A percentile compares a stretch with the other conserved stretches of the same genome.
phyloP scores from a whole-genome alignment of 208 protist genomes.

The Leishmania tarentolae region DNA sequence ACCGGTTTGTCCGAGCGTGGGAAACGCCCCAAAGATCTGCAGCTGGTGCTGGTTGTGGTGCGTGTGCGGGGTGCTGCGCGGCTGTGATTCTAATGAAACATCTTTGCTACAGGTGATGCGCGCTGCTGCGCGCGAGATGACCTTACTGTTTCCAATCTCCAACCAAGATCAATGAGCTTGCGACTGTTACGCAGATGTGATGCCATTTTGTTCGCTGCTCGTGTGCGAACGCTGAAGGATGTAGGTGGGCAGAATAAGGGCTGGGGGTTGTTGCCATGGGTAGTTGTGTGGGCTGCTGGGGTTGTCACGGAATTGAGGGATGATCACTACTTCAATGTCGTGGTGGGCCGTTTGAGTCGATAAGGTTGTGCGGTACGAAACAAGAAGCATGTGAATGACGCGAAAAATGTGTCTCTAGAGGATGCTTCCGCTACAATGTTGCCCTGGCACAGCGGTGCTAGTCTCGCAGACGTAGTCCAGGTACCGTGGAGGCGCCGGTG shows the following conservation, averaged over 20 bases:
- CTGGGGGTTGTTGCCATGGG: no score
- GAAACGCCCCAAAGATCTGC: conserved; percentile 58
- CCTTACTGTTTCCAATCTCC: conserved; percentile 34
- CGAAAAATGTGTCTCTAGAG: no score
- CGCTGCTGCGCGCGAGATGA: conserved; percentile 34
- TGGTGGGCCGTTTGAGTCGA: no score
- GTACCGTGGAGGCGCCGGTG: no score
- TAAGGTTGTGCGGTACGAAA: no score
- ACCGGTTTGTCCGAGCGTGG: conserved; percentile 42
- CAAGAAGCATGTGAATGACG: no score
- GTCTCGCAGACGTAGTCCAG: background rate
- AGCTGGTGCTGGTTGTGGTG: background rate
- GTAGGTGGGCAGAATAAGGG: no score
- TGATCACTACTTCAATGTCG: no score
- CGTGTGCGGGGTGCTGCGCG: background rate
- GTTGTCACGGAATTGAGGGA: no score
- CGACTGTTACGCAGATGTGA: background rate
- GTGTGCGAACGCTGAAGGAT: background rate
- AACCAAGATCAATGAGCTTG: conserved; percentile 61
- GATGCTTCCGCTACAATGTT: no score
- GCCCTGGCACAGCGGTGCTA: background rate
- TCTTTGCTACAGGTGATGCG: conserved; percentile 56
- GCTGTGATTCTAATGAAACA: conserved; percentile 43
- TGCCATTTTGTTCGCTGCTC: background rate
- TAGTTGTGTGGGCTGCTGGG: no score